Percentiles rank a stretch among this genome's conserved stretches.
phyloP scores from a whole-genome alignment of 139 green algal genomes.

The Tetratostichococcus sp. region DNA sequence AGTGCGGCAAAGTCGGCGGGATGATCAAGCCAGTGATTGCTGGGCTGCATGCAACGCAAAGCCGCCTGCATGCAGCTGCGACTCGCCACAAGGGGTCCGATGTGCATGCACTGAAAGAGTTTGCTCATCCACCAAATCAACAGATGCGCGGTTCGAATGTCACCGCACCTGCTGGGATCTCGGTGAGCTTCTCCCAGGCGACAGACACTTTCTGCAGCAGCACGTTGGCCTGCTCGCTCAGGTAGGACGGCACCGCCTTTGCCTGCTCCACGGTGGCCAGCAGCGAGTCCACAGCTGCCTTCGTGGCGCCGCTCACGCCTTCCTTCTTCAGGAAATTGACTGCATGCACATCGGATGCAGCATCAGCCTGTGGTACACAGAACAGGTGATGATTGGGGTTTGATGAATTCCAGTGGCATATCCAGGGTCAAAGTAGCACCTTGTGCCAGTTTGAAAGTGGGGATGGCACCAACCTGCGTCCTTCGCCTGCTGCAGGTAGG shows the following conservation, averaged over 20 bases:
- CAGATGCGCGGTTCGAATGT: too few relatives aligned
- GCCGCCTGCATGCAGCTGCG: too few relatives aligned
- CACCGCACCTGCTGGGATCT: conserved; percentile 10
- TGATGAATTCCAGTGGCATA: too few relatives aligned
- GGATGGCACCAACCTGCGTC: not conserved
- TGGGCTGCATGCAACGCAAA: too few relatives aligned
- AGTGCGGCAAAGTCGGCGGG: not conserved
- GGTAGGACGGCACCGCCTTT: conserved; percentile 22
- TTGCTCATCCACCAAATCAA: too few relatives aligned
- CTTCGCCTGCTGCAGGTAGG: conserved; percentile 48
- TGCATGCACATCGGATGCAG: not conserved
- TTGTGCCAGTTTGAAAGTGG: not conserved
- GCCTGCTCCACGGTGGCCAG: conserved; percentile 32
- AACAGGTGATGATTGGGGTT: too few relatives aligned
- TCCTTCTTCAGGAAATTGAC: conserved; percentile 38
- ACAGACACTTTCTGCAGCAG: not conserved
- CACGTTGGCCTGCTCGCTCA: conserved; percentile 12
- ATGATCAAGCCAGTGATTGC: not conserved
- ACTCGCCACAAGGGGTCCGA: too few relatives aligned
- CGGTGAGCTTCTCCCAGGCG: conserved; percentile 4
- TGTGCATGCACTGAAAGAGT: too few relatives aligned
- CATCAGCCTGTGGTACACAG: too few relatives aligned
- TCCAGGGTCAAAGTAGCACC: too few relatives aligned
- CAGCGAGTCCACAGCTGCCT: conserved; percentile 35
- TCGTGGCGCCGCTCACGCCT: conserved; percentile 29